phyloP scores from a whole-genome alignment of 768 basidiomycete species.

The Coprinellus micaceus region DNA sequence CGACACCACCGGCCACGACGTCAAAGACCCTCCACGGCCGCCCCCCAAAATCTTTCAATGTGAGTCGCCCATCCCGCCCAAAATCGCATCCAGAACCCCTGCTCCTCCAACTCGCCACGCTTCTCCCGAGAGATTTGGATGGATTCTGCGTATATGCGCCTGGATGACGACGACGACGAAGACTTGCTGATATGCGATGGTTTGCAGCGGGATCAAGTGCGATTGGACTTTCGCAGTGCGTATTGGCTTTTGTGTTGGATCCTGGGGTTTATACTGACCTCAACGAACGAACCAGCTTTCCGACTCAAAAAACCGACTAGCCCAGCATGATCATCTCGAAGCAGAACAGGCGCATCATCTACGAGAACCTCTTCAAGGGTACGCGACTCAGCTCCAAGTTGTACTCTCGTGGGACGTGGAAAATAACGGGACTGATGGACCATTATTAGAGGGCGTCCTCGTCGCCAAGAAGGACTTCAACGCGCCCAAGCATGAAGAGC shows the following conservation, averaged over 20 bases:
- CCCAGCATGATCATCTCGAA: conserved; percentile 95
- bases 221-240: conserved; percentile 37
- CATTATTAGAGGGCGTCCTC: conserved; percentile 87
- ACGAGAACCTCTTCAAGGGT: conserved; percentile 99
- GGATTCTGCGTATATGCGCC: conserved; percentile 33
- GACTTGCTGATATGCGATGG: conserved; percentile 16
- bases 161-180: conserved; percentile 31
- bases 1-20: conserved; percentile 28
- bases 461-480: conserved; percentile 99
- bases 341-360: conserved; percentile 91
- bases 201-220: conserved; percentile 39
- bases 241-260: conserved; percentile 7
- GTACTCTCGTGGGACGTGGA: too few species aligned
- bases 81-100: conserved; percentile 16
- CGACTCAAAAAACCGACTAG: conserved; percentile 27
- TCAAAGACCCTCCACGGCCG: conserved; percentile 35
- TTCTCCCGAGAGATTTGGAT: conserved; percentile 29
- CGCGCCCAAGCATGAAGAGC: conserved; percentile 92
- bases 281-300: too few species aligned
- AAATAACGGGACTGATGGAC: too few species aligned
- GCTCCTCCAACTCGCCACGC: conserved; percentile 20
- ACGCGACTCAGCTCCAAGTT: conserved; percentile 30
- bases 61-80: conserved; percentile 30
- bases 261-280: not conserved
- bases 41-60: conserved; percentile 37